phyloP scores from a whole-genome alignment of 2,329 filamentous ascomycete species.

The Calonectria fujianensis region DNA sequence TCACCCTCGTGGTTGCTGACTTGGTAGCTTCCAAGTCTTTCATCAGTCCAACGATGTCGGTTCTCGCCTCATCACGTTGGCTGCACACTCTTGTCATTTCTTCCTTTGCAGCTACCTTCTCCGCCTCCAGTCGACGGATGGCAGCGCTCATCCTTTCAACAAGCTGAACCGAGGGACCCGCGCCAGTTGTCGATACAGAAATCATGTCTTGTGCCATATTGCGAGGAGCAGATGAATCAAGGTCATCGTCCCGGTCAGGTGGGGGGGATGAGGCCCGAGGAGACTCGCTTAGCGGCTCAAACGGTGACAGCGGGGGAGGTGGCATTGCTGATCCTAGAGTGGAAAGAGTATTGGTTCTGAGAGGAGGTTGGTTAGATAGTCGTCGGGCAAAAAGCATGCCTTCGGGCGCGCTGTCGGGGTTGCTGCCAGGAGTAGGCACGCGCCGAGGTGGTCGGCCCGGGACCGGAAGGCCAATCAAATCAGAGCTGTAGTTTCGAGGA shows the following conservation, averaged over 20 bases:
- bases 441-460: constrained; percentile 59
- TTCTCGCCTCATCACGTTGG: constrained; percentile 94
- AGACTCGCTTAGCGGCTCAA: constrained; percentile 63
- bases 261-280: constrained; percentile 62
- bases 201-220: constrained; percentile 88
- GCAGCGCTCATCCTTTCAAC: constrained; percentile 97
- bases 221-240: constrained; percentile 75
- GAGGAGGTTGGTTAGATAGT: constrained; percentile 69
- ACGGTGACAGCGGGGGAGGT: constrained; percentile 67
- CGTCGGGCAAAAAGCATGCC: constrained; percentile 66
- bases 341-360: constrained; percentile 64
- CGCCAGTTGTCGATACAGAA: constrained; percentile 90
- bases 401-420: constrained; percentile 64
- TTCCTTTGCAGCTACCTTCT: constrained; percentile 92
- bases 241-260: constrained; percentile 71
- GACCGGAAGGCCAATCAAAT: constrained; percentile 69
- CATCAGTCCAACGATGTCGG: constrained; percentile 93
- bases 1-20: constrained; percentile 74
- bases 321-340: constrained; percentile 60
- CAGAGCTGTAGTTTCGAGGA: constrained; percentile 73
- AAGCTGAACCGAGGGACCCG: constrained; percentile 94
- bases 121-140: constrained; percentile 91
- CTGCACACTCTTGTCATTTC: constrained; percentile 85
- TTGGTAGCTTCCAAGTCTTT: constrained; percentile 86
- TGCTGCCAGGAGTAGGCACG: constrained; percentile 68